Evolutionary conservation across 2,329 filamentous ascomycete genomes (phyloP).

Genomic region (Phaeosphaeriaceae sp.): DNA sequence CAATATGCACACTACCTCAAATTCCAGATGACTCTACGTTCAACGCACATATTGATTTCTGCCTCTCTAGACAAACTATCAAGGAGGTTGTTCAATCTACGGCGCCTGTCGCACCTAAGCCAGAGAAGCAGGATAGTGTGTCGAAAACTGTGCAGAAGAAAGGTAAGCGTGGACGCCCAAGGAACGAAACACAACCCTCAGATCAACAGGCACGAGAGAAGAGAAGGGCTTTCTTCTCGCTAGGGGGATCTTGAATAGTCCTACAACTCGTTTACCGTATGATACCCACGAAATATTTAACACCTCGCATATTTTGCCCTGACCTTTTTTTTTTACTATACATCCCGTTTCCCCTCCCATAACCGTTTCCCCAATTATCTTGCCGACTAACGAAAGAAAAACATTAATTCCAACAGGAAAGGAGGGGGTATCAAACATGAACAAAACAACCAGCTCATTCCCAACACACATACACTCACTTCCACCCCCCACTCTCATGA

Average conservation of each 20-base stretch:
- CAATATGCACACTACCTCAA: slow-evolving; percentile 82
- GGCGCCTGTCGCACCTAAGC: slow-evolving; percentile 12
- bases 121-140: slow-evolving; percentile 13
- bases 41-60: slow-evolving; percentile 92
- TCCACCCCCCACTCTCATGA: slow-evolving; percentile 15
- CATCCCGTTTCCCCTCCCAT: too few species aligned
- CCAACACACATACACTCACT: too few species aligned
- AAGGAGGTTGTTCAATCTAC: slow-evolving; percentile 74
- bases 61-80: slow-evolving; percentile 85
- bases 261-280: too few species aligned
- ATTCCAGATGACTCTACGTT: slow-evolving; percentile 75
- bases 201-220: slow-evolving; percentile 39
- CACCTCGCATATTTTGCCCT: too few species aligned
- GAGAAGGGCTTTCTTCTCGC: slow-evolving; percentile 40
- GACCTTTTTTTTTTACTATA: too few species aligned
- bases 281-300: too few species aligned
- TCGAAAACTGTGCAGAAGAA: slow-evolving; percentile 28
- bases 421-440: too few species aligned
- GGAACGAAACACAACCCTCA: slow-evolving; percentile 24
- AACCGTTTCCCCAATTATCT: too few species aligned
- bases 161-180: slow-evolving; percentile 39
- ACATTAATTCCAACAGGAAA: too few species aligned
- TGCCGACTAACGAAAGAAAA: too few species aligned
- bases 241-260: slow-evolving; percentile 12
- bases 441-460: too few species aligned